phyloP scores from a whole-genome alignment of 2,329 filamentous ascomycete species.

The Endoconidiophora polonica region DNA sequence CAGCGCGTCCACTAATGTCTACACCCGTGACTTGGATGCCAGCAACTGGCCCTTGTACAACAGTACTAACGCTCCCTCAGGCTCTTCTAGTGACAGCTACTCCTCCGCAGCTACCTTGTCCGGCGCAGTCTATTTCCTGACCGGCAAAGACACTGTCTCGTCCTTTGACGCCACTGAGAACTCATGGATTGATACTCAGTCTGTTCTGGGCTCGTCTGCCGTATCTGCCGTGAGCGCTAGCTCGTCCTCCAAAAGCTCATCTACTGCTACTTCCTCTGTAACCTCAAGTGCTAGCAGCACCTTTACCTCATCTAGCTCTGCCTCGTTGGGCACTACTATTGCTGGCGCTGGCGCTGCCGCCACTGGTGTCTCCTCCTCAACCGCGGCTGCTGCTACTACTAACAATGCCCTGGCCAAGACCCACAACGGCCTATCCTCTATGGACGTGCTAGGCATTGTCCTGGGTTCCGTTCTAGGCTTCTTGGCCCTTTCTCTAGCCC shows the following conservation, averaged over 20 bases:
- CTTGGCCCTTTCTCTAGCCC: slow-evolving; percentile 45
- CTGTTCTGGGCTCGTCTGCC: slow-evolving; percentile 36
- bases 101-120: slow-evolving; percentile 50
- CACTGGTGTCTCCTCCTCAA: slow-evolving; percentile 17
- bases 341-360: slow-evolving; percentile 18
- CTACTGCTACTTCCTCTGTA: slow-evolving; percentile 17
- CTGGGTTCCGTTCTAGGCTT: slow-evolving; percentile 68
- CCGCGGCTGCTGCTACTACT: slow-evolving; percentile 17
- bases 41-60: slow-evolving; percentile 67
- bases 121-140: slow-evolving; percentile 61
- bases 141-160: slow-evolving; percentile 50
- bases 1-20: slow-evolving; percentile 27
- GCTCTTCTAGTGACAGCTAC: slow-evolving; percentile 45
- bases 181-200: slow-evolving; percentile 57
- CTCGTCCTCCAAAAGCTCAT: slow-evolving; percentile 18
- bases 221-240: slow-evolving; percentile 19
- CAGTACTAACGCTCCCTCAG: slow-evolving; percentile 48
- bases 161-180: slow-evolving; percentile 67
- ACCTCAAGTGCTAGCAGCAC: slow-evolving; percentile 18
- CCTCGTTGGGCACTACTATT: slow-evolving; percentile 17
- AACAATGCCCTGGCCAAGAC: slow-evolving; percentile 13
- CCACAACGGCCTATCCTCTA: slow-evolving; percentile 18
- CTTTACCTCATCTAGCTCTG: slow-evolving; percentile 15
- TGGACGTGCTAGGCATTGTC: slow-evolving; percentile 60
- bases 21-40: slow-evolving; percentile 33